These are phyloP conservation scores for Candida sonorensis DNA, from an alignment of 805 yeast genomes.

Conservation along the genomic window DNA sequence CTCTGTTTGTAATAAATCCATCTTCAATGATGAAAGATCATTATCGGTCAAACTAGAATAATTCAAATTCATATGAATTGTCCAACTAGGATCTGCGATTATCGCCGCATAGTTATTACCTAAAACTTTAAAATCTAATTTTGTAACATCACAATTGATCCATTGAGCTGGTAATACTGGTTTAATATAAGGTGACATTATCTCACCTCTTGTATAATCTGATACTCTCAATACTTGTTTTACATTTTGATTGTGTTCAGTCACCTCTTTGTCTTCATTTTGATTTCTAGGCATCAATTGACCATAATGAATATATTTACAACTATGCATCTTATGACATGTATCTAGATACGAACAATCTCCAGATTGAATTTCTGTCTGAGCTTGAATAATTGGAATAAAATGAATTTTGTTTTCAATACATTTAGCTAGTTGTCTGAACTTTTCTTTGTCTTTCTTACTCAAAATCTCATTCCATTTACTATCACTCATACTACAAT, in stretches of 20 bases:
- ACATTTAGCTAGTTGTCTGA: too few relatives aligned
- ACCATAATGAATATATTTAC: slow-evolving; percentile 77
- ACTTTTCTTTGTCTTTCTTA: too few relatives aligned
- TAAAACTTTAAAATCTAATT: slow-evolving; percentile 58
- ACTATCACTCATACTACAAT: slow-evolving; percentile 23
- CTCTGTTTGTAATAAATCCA: slow-evolving; percentile 68
- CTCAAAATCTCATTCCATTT: slow-evolving; percentile 14
- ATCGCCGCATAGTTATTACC: slow-evolving; percentile 76
- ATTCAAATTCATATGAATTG: slow-evolving; percentile 80
- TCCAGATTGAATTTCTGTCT: slow-evolving; percentile 68
- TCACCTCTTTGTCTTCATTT: slow-evolving; percentile 5
- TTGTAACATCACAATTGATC: slow-evolving; percentile 79
- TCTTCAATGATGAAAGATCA: slow-evolving; percentile 60
- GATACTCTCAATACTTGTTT: slow-evolving; percentile 16
- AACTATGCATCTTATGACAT: slow-evolving; percentile 76
- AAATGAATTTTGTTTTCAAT: slow-evolving; percentile 38
- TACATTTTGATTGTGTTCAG: slow-evolving; percentile 16
- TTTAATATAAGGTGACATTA: slow-evolving; percentile 22
- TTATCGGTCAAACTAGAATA: slow-evolving; percentile 74
- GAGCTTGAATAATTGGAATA: slow-evolving; percentile 45
- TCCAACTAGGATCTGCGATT: slow-evolving; percentile 96
- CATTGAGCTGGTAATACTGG: slow-evolving; percentile 57
- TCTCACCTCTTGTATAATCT: slow-evolving; percentile 45
- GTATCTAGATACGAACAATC: slow-evolving; percentile 94
- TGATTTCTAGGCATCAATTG: slow-evolving; percentile 36